These are phyloP conservation scores for Coprinellus micaceus DNA, from an alignment of 768 basidiomycete genomes.

Conservation along the genomic window DNA sequence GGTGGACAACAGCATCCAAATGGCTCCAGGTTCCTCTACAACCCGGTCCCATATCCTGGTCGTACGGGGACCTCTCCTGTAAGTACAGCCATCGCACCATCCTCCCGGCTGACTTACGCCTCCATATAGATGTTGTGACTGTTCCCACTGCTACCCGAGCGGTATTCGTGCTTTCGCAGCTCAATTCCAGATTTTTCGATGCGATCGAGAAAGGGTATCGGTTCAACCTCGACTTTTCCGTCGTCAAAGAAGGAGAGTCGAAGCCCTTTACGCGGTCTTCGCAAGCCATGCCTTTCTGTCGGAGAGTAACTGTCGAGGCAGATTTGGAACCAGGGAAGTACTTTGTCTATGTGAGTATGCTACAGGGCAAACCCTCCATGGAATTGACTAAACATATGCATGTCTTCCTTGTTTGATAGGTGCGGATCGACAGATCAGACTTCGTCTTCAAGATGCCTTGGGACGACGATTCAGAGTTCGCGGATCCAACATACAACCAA, in stretches of 20 bases:
- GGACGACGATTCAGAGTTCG: too few relatives aligned
- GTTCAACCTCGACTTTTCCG: conserved; percentile 48
- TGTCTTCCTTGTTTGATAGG: not conserved
- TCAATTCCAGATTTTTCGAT: conserved; percentile 47
- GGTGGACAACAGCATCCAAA: conserved; percentile 44
- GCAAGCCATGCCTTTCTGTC: conserved; percentile 32
- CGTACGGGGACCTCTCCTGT: conserved; percentile 54
- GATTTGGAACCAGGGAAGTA: conserved; percentile 41
- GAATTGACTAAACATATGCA: conserved; percentile 18
- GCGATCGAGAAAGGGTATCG: conserved; percentile 39
- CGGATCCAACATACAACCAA: not conserved
- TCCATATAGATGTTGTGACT: conserved; percentile 39
- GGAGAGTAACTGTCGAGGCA: conserved; percentile 41
- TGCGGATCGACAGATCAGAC: not conserved
- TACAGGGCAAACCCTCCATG: conserved; percentile 26
- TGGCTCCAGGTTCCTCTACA: conserved; percentile 43
- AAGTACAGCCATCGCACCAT: conserved; percentile 19
- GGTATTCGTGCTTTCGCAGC: conserved; percentile 49
- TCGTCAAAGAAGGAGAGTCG: conserved; percentile 45
- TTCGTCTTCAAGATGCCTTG: not conserved
- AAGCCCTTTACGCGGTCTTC: conserved; percentile 34
- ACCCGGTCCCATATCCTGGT: conserved; percentile 45
- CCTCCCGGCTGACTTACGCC: conserved; percentile 15
- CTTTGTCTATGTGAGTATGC: conserved; percentile 38
- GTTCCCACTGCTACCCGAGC: conserved; percentile 38